A percentile compares a stretch with the other conserved stretches of the same genome.
Evolutionary conservation across 805 yeast genomes (phyloP).

Genomic region (Wickerhamiella kazuoi): DNA sequence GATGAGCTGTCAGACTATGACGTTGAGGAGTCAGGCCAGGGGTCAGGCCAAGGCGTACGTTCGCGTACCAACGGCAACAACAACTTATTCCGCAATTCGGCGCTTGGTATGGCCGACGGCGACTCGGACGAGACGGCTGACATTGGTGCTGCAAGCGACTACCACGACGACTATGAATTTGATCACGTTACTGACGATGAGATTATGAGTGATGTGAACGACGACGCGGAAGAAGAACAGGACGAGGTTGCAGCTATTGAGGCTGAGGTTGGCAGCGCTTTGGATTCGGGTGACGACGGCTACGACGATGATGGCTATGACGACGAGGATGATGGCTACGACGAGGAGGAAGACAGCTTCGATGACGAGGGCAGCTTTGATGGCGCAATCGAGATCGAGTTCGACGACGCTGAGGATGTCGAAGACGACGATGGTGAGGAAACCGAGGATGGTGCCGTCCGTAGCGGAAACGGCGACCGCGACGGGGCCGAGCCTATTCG

Average conservation of each 20-base stretch:
- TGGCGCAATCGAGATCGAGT: background rate
- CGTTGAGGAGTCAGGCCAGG: no score
- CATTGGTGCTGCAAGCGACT: background rate
- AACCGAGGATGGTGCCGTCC: background rate
- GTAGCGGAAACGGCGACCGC: background rate
- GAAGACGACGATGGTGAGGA: background rate
- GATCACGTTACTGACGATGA: slow-evolving; percentile 6
- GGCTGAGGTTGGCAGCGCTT: background rate
- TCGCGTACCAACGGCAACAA: background rate
- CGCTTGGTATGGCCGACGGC: slow-evolving; percentile 5
- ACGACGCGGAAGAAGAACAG: slow-evolving; percentile 2
- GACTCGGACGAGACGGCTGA: background rate
- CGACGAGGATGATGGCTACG: background rate
- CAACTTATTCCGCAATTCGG: slow-evolving; percentile 3
- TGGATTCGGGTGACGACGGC: background rate
- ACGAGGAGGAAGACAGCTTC: background rate
- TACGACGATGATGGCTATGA: slow-evolving; percentile 1
- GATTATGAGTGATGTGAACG: slow-evolving; percentile 3
- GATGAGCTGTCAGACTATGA: background rate
- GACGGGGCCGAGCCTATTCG: background rate
- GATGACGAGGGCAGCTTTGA: background rate
- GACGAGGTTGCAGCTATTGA: slow-evolving; percentile 1
- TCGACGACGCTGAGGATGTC: slow-evolving; percentile 1
- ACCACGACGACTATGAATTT: slow-evolving; percentile 1
- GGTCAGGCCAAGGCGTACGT: no score